These are phyloP conservation scores for Pseudogymnoascus pannorum DNA, from an alignment of 2,329 filamentous ascomycete species.

Conservation along the genomic window DNA sequence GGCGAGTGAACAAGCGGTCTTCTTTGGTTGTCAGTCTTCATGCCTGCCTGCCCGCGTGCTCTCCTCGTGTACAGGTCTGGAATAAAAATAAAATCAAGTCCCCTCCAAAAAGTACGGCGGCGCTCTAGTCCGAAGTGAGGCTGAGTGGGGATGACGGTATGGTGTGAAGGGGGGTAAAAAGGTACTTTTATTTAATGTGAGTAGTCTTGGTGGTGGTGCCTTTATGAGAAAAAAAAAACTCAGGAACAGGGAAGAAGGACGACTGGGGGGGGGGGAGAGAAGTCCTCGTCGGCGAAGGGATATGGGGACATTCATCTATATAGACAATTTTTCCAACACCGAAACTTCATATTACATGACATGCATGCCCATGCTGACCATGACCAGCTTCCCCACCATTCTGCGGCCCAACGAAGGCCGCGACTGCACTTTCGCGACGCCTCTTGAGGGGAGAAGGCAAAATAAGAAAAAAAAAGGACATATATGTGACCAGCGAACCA, in stretches of 20 bases:
- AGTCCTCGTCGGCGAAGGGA: neutral
- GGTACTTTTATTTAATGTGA: neutral
- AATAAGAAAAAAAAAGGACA: neutral
- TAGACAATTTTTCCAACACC: neutral
- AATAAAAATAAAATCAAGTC: neutral
- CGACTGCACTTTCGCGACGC: neutral
- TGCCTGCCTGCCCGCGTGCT: conserved; percentile 1
- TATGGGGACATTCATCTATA: conserved; percentile 2
- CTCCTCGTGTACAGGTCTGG: neutral
- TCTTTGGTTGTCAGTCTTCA: conserved; percentile 3
- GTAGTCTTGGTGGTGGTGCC: neutral
- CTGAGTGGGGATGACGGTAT: neutral
- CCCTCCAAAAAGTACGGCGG: neutral
- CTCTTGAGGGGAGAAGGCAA: neutral
- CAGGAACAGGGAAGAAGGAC: neutral
- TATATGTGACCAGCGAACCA: neutral
- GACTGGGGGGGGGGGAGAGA: too few species aligned
- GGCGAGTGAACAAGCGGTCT: conserved; percentile 14
- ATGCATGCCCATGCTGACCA: neutral
- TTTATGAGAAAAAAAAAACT: neutral
- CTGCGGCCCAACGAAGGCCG: neutral
- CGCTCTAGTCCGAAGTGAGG: neutral
- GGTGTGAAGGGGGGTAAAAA: neutral
- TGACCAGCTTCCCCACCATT: conserved; percentile 1
- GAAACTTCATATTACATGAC: neutral